Base-by-base conservation (phyloP, 2,329 filamentous ascomycete species). In the Fusarium robinianum region DNA sequence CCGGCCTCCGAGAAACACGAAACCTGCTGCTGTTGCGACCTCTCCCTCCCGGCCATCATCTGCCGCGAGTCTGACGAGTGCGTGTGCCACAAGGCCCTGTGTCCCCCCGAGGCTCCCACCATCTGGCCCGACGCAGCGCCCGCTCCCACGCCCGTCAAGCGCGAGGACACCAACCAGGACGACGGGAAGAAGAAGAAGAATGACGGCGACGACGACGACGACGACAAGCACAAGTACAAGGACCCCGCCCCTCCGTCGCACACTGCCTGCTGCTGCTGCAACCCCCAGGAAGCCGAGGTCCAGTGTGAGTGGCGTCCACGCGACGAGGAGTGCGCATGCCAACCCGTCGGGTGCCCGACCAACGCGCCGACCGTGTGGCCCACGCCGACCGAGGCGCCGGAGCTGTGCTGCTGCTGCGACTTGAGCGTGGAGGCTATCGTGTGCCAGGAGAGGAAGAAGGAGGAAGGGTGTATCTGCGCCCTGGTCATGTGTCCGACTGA, bases 21-120 rank as follows among this genome's bases (percentile, higher is more conserved):
- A 23, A 41, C 44, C 8, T 69, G 65, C 60, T 69, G 66, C 60
- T 69, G 66, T 60, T 69, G 67, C 52, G 58, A 68, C 32, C 46
- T 60, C 9, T 46, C 47, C 7, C 34, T 41, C 6, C 30, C 27
- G 6, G 53, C 46, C 36, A 63, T 65, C 15, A 46, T 53, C 37
- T 69, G 66, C 52, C 46, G 42, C n/a, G 25, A 34, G 7, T 37
- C 45, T 17, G 21, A 39, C 14, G 53, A 61, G 7, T 69, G 66
- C 49, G 22, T 61, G 35, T 69, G 63, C 50, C 29, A 51, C 3
- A 39, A 19, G 6, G 61, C 60, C n/a, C 19, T 44, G 6, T 67
- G 63, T 32, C 61, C 64, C 6, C 10, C 17, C 3, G 31, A 15
- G 10, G 41, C 41, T 15, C 43, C 29, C 14, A 41, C 47, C 23